Evolutionary conservation across 2,329 filamentous ascomycete genomes (phyloP), one percentile per base, ranked within the genome.

Genomic region (Pseudocercospora macadamiae): DNA sequence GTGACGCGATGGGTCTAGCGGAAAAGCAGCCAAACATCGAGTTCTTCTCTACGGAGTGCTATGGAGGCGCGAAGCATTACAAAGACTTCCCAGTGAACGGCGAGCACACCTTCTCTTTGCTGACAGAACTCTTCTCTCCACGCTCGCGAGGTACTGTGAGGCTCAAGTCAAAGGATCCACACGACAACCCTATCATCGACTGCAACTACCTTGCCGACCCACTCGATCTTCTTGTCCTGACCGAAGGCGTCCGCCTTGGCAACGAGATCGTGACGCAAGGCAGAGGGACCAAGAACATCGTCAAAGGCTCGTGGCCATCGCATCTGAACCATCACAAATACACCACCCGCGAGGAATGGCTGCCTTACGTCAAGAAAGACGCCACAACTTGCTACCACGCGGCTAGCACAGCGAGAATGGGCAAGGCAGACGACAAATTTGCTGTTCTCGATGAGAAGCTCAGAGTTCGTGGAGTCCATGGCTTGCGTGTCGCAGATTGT

Each of bases 1-100:
- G 85, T 3, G 86, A 88, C 64, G 83, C 86, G 0, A 88, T 88
- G 85, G 83, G 82, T 14, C 73, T 87, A 12, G 80, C 80, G 0
- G 71, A 75, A 0, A 70, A 71, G 5, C 85, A 88, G 66, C 83
- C 85, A 0, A 84, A 87, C 65, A 70, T 86, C 51, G 86, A 88
- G 64, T 82, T 86, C 70, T 87, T 86, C 72, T 83, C 77, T 21
- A 86, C 84, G 0, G 65, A 0, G 84, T 87, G 67, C 23, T 54
- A 48, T n/a, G 49, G 21, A 5, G 48, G 47, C 9, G 49, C 58
- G 2, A 25, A 26, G n/a, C 30, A 48, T 7, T 51, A 51, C 18
- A 25, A 16, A 7, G 19, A 45, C 39, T 23, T 32, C 19, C 57
- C 57, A 1, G 19, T n/a, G 4, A n/a, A 51, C 19, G 48, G 32